Evolutionary conservation across 2,329 filamentous ascomycete species (phyloP).

Genomic region (Arthroderma sp.): DNA sequence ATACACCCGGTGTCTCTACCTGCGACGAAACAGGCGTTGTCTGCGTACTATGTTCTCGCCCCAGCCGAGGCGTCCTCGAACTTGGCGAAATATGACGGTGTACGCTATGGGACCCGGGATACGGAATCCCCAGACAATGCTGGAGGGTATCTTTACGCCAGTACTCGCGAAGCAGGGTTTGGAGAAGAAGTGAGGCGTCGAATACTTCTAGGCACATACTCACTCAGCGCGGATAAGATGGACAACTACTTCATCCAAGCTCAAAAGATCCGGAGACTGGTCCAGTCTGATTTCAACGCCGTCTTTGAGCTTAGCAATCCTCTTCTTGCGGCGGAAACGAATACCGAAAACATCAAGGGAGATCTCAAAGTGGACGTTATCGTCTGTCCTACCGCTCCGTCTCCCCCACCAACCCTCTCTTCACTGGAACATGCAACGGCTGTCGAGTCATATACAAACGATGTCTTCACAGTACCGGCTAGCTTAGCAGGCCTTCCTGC

Average conservation of each 20-base stretch:
- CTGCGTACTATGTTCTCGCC: conserved; percentile 89
- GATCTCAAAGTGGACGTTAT: conserved; percentile 58
- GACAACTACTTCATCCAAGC: conserved; percentile 96
- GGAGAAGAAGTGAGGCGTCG: conserved; percentile 75
- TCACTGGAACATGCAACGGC: conserved; percentile 37
- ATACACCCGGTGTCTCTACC: conserved; percentile 70
- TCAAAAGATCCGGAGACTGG: conserved; percentile 70
- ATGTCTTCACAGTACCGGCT: conserved; percentile 90
- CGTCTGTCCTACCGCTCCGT: conserved; percentile 75
- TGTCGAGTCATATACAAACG: conserved; percentile 77
- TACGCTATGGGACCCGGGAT: conserved; percentile 66
- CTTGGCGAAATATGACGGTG: conserved; percentile 88
- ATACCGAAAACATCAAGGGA: neutral
- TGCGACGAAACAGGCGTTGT: conserved; percentile 69
- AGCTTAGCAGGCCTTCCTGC: conserved; percentile 84
- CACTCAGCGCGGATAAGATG: conserved; percentile 75
- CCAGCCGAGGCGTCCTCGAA: conserved; percentile 94
- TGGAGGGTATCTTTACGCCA: conserved; percentile 54
- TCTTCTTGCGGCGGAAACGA: conserved; percentile 28
- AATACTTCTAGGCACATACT: conserved; percentile 81
- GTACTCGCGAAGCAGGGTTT: conserved; percentile 60
- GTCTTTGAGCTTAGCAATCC: conserved; percentile 61
- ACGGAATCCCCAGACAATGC: conserved; percentile 36
- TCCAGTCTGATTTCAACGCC: conserved; percentile 73
- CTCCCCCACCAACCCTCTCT: conserved; percentile 52